These are phyloP conservation scores for Dipteronia sinensis DNA, from an alignment of 345 rosid genomes.

Conservation along the genomic window DNA sequence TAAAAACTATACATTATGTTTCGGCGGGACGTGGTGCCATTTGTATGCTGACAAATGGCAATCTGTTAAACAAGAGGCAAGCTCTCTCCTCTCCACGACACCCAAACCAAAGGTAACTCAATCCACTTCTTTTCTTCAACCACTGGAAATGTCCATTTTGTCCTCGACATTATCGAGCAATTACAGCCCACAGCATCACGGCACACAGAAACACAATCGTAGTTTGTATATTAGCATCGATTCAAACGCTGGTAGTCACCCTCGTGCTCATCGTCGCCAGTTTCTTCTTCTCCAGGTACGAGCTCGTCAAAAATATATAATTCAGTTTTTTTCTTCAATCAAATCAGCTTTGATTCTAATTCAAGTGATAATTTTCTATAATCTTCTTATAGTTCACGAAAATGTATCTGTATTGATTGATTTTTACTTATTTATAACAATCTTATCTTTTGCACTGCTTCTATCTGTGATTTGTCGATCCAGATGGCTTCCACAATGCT, in stretches of 20 bases:
- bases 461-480: slow-evolving; percentile 7
- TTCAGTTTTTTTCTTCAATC: background rate
- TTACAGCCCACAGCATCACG: background rate
- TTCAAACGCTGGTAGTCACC: background rate
- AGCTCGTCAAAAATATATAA: background rate
- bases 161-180: background rate
- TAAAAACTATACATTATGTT: background rate
- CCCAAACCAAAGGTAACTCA: background rate
- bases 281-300: background rate
- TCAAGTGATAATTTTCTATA: background rate
- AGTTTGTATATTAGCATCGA: background rate
- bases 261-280: slow-evolving; percentile 4
- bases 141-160: background rate
- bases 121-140: background rate
- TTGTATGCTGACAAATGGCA: slow-evolving; percentile 5
- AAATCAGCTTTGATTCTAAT: background rate
- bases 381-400: background rate
- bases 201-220: background rate
- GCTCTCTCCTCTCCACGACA: background rate
- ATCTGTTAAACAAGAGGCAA: too few relatives aligned
- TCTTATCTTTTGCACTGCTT: background rate
- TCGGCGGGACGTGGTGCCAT: background rate
- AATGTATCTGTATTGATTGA: background rate
- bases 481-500: slow-evolving; percentile 71
- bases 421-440: background rate